A percentile compares a stretch with the other conserved stretches of the same genome.
phyloP scores from a whole-genome alignment of 208 protist genomes.

The Acanthamoeba royreba region DNA sequence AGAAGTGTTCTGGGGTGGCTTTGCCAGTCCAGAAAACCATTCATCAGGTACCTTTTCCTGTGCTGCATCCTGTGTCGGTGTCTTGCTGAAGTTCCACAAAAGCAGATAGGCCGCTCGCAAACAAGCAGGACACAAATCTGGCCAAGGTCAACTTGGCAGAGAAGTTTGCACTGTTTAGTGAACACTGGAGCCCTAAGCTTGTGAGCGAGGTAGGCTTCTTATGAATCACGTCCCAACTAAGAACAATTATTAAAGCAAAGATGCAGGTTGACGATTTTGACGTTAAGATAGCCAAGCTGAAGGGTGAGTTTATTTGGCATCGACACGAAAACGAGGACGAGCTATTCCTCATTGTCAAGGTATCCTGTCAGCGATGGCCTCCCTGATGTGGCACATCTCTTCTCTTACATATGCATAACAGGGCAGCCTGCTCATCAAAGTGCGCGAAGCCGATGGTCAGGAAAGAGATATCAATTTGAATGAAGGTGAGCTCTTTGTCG shows the following conservation, averaged over 20 bases:
- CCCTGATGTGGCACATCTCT: background rate
- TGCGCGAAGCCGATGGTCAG: background rate
- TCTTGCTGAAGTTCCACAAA: too few relatives aligned
- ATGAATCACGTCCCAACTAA: too few relatives aligned
- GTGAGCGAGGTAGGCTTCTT: background rate
- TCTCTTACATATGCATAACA: background rate
- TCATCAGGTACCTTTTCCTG: background rate
- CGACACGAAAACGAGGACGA: slow-evolving; percentile 23
- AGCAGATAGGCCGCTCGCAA: too few relatives aligned
- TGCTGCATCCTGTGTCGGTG: too few relatives aligned
- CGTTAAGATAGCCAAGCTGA: slow-evolving; percentile 26
- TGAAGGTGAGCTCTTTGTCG: background rate
- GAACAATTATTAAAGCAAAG: background rate
- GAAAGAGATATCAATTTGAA: background rate
- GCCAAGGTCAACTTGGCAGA: background rate
- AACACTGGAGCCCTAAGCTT: slow-evolving; percentile 12
- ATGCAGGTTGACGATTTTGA: background rate
- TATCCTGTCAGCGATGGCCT: background rate
- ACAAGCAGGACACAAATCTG: too few relatives aligned
- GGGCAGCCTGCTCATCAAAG: background rate
- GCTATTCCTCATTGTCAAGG: slow-evolving; percentile 28
- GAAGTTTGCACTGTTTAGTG: background rate
- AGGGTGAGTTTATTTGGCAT: slow-evolving; percentile 39
- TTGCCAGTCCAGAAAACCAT: background rate
- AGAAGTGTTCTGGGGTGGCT: background rate